Conservation (phyloP, 2,329 filamentous ascomycete species). For the Meredithiella fracta region DNA sequence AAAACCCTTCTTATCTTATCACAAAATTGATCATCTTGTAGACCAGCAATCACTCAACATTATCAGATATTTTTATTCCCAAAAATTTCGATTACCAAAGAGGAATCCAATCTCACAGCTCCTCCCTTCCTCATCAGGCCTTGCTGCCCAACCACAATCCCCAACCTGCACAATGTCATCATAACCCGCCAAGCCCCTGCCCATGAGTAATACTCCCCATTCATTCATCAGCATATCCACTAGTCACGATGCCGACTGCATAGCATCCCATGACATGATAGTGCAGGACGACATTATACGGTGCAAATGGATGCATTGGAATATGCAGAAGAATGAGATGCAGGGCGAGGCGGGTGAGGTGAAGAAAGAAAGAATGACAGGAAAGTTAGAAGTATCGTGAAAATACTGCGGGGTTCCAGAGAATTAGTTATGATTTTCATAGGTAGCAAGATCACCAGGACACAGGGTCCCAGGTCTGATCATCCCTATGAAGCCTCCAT, state of each 20-base stretch:
- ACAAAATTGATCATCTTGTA: no score
- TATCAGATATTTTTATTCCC: no score
- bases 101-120: no score
- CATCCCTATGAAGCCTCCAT: no score
- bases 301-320: neutral
- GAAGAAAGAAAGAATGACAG: neutral
- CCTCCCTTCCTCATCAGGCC: neutral
- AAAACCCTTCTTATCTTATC: no score
- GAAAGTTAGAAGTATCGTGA: neutral
- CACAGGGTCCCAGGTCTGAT: no score
- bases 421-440: no score
- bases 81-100: no score
- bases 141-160: neutral
- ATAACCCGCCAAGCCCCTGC: neutral
- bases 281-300: neutral
- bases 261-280: neutral
- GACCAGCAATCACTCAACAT: no score
- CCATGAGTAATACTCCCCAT: neutral
- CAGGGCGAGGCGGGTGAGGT: neutral
- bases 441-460: no score
- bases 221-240: neutral
- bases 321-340: neutral
- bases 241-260: neutral
- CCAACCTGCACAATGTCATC: neutral
- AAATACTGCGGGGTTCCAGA: no score